These are phyloP conservation scores for Berberis vulgaris DNA, from an alignment of 164 flowering plant genomes.

Conservation along the genomic window DNA sequence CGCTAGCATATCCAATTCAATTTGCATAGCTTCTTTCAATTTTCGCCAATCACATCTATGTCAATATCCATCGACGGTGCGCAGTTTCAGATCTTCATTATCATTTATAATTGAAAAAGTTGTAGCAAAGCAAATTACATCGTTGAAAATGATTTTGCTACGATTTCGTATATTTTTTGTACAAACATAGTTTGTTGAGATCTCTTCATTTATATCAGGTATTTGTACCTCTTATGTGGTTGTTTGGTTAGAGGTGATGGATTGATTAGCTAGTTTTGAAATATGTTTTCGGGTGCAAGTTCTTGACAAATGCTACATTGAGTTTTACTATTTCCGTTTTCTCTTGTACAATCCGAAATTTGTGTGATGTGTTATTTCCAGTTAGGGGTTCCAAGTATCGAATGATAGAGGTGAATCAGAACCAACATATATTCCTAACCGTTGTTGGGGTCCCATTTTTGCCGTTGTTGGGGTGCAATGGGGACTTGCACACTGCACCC, in stretches of 20 bases:
- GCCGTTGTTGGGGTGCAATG: not conserved
- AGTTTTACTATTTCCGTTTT: not conserved
- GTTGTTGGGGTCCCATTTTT: not conserved
- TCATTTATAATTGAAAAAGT: not conserved
- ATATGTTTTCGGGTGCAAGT: too few species aligned
- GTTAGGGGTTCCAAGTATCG: not conserved
- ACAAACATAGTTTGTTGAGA: not conserved
- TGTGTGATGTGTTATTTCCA: not conserved
- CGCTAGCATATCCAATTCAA: not conserved
- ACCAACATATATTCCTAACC: slow-evolving; percentile 4
- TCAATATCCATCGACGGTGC: too few species aligned
- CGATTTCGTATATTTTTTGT: not conserved
- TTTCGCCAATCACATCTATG: too few species aligned
- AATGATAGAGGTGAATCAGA: slow-evolving; percentile 11
- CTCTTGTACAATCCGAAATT: not conserved
- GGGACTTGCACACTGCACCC: not conserved
- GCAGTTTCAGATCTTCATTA: not conserved
- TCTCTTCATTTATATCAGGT: too few species aligned
- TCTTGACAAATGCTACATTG: not conserved
- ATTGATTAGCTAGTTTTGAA: too few species aligned
- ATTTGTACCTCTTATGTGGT: too few species aligned
- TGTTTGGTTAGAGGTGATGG: too few species aligned
- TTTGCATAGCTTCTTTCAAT: not conserved
- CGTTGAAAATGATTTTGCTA: not conserved
- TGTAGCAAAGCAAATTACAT: not conserved